Percentiles rank a stretch among this genome's conserved stretches.
Conservation (phyloP, 2,329 filamentous ascomycete species). For the Ophiobolus disseminans region DNA sequence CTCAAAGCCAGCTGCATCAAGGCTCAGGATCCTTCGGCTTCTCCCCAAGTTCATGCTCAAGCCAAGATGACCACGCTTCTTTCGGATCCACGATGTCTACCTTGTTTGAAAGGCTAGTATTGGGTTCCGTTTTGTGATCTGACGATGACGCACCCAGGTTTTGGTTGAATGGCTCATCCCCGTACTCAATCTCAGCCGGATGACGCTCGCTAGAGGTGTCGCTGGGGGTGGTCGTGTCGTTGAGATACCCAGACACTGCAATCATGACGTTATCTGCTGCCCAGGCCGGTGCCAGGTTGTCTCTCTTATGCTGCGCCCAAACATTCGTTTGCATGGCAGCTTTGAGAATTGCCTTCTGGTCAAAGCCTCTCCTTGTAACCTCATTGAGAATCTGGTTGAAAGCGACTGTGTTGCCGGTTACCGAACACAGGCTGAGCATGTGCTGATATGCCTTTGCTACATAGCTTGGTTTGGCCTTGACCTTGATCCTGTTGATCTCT, state of each 20-base stretch:
- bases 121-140: background rate
- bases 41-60: constrained; percentile 38
- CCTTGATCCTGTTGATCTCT: constrained; percentile 48
- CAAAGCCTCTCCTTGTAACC: constrained; percentile 28
- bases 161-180: constrained; percentile 13
- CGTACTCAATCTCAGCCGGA: constrained; percentile 6
- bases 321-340: constrained; percentile 22
- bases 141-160: background rate
- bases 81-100: constrained; percentile 8
- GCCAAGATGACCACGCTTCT: constrained; percentile 36
- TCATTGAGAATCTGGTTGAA: constrained; percentile 43
- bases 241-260: constrained; percentile 35
- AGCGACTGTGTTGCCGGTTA: constrained; percentile 38
- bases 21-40: constrained; percentile 29
- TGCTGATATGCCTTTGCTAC: constrained; percentile 39
- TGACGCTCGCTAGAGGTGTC: background rate
- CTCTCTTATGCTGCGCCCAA: constrained; percentile 19
- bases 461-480: constrained; percentile 23
- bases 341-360: constrained; percentile 34
- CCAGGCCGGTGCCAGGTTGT: constrained; percentile 33
- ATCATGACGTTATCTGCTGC: constrained; percentile 45
- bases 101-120: background rate
- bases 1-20: constrained; percentile 2
- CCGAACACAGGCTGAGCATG: constrained; percentile 43
- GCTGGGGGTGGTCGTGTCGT: constrained; percentile 13